A percentile compares a stretch with the other conserved stretches of the same genome.
These are phyloP conservation scores for Volvox carteri DNA, from an alignment of 163 green algal genomes.

Conservation along the genomic window DNA sequence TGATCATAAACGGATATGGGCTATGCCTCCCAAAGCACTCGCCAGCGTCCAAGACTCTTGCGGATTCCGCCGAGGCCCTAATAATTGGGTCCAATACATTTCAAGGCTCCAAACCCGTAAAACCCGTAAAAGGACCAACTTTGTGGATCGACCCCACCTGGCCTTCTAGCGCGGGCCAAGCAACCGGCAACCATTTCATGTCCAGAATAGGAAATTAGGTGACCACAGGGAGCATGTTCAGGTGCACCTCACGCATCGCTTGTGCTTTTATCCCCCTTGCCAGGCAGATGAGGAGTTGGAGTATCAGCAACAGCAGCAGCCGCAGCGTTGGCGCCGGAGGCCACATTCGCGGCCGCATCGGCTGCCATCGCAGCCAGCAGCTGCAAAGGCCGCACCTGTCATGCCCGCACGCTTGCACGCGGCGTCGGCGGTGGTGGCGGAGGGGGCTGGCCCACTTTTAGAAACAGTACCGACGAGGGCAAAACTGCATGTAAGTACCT, in stretches of 20 bases:
- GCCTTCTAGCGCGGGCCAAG: too few relatives aligned
- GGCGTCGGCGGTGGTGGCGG: not conserved
- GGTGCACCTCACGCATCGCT: too few relatives aligned
- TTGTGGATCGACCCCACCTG: too few relatives aligned
- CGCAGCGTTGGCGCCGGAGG: not conserved
- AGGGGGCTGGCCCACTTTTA: not conserved
- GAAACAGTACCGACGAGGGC: not conserved
- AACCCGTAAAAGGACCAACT: too few relatives aligned
- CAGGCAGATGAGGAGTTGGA: constrained; percentile 51
- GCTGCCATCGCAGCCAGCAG: not conserved
- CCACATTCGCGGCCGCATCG: not conserved
- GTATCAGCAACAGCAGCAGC: constrained; percentile 8
- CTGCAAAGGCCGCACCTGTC: not conserved
- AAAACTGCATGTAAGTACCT: not conserved
- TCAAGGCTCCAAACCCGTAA: too few relatives aligned
- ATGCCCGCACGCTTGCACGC: not conserved
- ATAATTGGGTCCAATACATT: too few relatives aligned
- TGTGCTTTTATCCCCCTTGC: not conserved
- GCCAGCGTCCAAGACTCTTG: too few relatives aligned
- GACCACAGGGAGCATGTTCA: too few relatives aligned
- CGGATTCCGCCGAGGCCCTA: too few relatives aligned
- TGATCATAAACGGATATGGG: not conserved
- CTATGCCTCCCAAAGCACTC: too few relatives aligned
- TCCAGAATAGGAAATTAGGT: too few relatives aligned
- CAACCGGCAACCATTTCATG: too few relatives aligned